Base-by-base conservation (phyloP, 805 yeast species). In the Metschnikowia aberdeeniae region DNA sequence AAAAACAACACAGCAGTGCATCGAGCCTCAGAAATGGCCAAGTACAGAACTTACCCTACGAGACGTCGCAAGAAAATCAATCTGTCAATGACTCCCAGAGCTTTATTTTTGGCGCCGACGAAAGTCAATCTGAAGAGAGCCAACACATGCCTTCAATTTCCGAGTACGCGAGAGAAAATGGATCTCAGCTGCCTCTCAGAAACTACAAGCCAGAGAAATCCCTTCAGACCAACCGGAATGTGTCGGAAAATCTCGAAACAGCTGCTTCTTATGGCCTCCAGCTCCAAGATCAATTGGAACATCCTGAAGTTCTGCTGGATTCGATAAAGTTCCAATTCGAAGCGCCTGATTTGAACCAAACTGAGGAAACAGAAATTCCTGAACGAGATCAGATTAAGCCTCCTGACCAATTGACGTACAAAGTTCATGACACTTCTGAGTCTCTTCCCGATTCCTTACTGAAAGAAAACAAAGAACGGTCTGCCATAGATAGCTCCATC, bases 401-500 rank as follows among this genome's bases (percentile, higher is more conserved):
- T 11, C 29, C 42, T 14, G 8, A 20, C 22, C 20, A 29, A 20
- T 24, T 29, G 20, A 24, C 20, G 29, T 30, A 11, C 14, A 32
- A 30, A 6, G 35, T 28, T 6, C 34, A 39, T 30, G 35, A 39
- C 14, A 39, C 42, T 3, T 39, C 42, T 7, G 42, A 31, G 12
- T 39, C 42, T 31, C 35, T 39, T 28, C 54, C 17, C 47, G 49
- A 37, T 3, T 37, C 40, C 17, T 37, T 37, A 37, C 40, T 37
- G 40, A 37, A 29, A 12, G 40, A 37, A 37, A n/a, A 28, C 19
- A 28, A 10, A 38, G 46, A 31, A n/a, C 50, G 43, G 7, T 44
- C 53, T 7, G 53, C 59, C 9, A 58, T 65, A 13, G 65, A 66
- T 45, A 47, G 63, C 2, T 66, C 73, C 1, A 69, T 70, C 37